phyloP scores from a whole-genome alignment of 352 stramenopile species.

The Peronospora belbahrii region DNA sequence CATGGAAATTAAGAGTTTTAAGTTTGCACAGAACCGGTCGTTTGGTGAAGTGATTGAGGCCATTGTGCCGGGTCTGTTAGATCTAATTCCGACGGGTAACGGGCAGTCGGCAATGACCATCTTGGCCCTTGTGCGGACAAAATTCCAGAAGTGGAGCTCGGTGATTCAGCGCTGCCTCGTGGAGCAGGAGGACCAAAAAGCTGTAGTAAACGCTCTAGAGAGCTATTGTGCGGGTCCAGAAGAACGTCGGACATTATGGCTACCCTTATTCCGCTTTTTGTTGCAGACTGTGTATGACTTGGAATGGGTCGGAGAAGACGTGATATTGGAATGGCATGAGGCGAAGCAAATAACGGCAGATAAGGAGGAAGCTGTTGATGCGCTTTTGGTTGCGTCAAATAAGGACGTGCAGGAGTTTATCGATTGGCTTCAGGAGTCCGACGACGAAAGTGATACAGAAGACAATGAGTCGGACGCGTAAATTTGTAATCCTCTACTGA shows the following conservation, averaged over 20 bases:
- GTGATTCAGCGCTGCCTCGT: conserved; percentile 89
- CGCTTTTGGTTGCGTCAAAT: conserved; percentile 31
- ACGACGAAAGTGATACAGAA: conserved; percentile 39
- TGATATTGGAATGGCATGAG: conserved; percentile 87
- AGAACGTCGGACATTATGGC: conserved; percentile 43
- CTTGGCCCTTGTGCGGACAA: conserved; percentile 69
- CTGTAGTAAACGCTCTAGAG: conserved; percentile 55
- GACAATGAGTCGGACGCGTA: conserved; percentile 18
- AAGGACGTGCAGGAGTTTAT: conserved; percentile 90
- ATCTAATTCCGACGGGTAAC: conserved; percentile 46
- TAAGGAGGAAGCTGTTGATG: conserved; percentile 6
- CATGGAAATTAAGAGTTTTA: conserved; percentile 91
- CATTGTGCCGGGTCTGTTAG: conserved; percentile 65
- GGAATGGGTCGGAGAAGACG: conserved; percentile 89
- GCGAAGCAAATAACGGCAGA: conserved; percentile 8
- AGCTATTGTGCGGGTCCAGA: conserved; percentile 39
- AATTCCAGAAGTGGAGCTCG: conserved; percentile 86
- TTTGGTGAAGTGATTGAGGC: conserved; percentile 74
- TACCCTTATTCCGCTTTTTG: conserved; percentile 88
- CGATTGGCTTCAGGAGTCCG: conserved; percentile 84
- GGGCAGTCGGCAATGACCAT: conserved; percentile 51
- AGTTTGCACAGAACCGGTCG: conserved; percentile 88
- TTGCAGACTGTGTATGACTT: conserved; percentile 91
- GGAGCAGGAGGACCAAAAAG: conserved; percentile 58
- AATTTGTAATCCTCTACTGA: background rate